Evolutionary conservation across 1,284 basidiomycete species (phyloP).

Genomic region (Pseudozyma sp.): DNA sequence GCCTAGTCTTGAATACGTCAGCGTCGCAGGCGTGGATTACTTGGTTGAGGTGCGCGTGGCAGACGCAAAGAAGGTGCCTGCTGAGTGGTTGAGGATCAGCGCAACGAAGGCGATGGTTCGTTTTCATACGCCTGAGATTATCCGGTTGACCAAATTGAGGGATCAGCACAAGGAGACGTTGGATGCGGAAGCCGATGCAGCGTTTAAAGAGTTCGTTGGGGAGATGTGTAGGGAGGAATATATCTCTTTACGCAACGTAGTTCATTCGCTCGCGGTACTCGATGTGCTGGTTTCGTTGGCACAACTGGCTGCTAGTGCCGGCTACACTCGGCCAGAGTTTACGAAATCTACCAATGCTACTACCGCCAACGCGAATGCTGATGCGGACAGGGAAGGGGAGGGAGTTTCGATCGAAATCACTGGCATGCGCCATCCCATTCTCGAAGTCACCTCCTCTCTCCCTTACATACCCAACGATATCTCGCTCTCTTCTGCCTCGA

Average conservation of each 20-base stretch:
- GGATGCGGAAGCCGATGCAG: conserved; percentile 71
- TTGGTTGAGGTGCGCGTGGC: conserved; percentile 74
- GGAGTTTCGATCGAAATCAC: conserved; percentile 34
- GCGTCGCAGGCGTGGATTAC: conserved; percentile 72
- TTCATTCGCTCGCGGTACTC: conserved; percentile 49
- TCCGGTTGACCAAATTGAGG: conserved; percentile 78
- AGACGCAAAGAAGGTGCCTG: conserved; percentile 80
- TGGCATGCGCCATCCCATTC: conserved; percentile 62
- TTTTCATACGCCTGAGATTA: conserved; percentile 83
- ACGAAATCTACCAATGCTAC: neutral
- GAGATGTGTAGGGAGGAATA: conserved; percentile 49
- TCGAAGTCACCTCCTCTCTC: conserved; percentile 44
- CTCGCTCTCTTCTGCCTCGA: conserved; percentile 11
- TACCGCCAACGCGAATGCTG: too few relatives aligned
- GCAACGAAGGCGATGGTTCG: conserved; percentile 80
- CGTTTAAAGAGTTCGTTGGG: conserved; percentile 46
- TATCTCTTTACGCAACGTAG: conserved; percentile 49
- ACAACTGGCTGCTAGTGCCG: conserved; percentile 42
- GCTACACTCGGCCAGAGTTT: conserved; percentile 49
- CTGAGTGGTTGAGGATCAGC: conserved; percentile 82
- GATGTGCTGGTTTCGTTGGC: conserved; percentile 58
- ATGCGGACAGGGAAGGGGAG: neutral
- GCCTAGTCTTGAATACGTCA: conserved; percentile 81
- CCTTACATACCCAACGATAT: conserved; percentile 63
- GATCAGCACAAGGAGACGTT: conserved; percentile 83